Evolutionary conservation across 495 filamentous ascomycete species (phyloP).

Genomic region (Aspergillus baeticus): DNA sequence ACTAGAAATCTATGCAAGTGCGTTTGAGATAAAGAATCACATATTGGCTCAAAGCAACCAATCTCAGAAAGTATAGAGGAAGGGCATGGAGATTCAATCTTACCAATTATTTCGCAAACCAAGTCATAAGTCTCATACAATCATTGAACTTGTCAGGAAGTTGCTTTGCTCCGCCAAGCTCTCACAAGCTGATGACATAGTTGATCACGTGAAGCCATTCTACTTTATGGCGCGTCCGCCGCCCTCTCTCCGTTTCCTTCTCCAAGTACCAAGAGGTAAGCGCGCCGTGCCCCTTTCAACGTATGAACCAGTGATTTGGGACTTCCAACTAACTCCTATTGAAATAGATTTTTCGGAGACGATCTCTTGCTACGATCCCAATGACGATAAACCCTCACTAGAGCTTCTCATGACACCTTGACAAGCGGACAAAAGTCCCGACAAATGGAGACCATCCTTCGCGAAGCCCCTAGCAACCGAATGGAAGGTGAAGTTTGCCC

Average conservation of each 20-base stretch:
- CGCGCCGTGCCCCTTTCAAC: neutral
- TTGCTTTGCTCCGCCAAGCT: constrained; percentile 1
- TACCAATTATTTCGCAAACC: neutral
- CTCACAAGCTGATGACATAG: constrained; percentile 8
- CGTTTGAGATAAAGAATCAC: neutral
- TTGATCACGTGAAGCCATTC: constrained; percentile 15
- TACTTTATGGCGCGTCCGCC: neutral
- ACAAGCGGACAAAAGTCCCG: constrained; percentile 10
- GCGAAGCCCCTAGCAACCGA: constrained; percentile 12
- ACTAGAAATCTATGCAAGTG: neutral
- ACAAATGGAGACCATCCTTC: constrained; percentile 37
- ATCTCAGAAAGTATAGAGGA: neutral
- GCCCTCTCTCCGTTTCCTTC: neutral
- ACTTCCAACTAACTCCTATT: neutral
- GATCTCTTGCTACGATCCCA: constrained; percentile 20
- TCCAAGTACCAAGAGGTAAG: constrained; percentile 6
- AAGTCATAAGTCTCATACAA: neutral
- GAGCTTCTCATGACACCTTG: constrained; percentile 43
- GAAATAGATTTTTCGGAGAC: neutral
- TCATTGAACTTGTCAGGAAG: neutral
- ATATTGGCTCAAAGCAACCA: neutral
- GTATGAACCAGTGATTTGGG: neutral
- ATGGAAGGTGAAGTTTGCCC: constrained; percentile 37
- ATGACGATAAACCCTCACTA: constrained; percentile 40
- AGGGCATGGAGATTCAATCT: neutral